Conservation (phyloP, 768 basidiomycete genomes). For the Cystofilobasidium ferigula region DNA sequence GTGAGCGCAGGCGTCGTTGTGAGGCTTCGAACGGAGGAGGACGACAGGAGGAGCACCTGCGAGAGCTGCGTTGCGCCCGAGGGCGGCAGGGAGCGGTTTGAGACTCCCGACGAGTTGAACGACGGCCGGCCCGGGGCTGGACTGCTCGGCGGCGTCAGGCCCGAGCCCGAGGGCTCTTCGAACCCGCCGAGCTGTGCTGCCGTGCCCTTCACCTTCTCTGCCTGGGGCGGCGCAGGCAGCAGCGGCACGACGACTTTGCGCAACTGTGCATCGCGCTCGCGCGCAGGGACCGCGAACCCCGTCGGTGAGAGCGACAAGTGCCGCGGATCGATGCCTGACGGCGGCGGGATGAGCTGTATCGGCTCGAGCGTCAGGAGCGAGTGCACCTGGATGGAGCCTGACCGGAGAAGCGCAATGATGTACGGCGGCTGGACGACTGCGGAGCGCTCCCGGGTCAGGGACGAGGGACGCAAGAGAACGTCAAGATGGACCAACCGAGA, state of each 20-base stretch:
- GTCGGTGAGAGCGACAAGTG: conserved; percentile 1
- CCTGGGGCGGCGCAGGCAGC: background rate
- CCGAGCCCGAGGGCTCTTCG: conserved; percentile 32
- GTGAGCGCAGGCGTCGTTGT: conserved; percentile 16
- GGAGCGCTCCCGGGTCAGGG: background rate
- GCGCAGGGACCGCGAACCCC: conserved; percentile 14
- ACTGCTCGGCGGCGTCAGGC: conserved; percentile 35
- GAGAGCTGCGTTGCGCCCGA: conserved; percentile 32
- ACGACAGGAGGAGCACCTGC: conserved; percentile 32
- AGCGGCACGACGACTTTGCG: conserved; percentile 18
- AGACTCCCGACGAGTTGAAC: conserved; percentile 27
- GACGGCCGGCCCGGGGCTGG: conserved; percentile 29
- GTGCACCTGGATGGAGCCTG: conserved; percentile 21
- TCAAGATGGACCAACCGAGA: conserved; percentile 1
- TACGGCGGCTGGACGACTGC: conserved; percentile 24
- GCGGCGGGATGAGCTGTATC: conserved; percentile 13
- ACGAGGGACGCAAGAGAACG: background rate
- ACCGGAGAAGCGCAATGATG: conserved; percentile 20
- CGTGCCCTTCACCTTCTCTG: background rate
- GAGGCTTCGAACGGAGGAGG: conserved; percentile 29
- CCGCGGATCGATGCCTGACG: conserved; percentile 18
- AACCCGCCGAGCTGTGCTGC: background rate
- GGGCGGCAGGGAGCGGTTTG: conserved; percentile 30
- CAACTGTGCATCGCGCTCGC: conserved; percentile 21
- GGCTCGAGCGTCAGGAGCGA: conserved; percentile 21